Conservation (phyloP, 2,329 filamentous ascomycete genomes). For the Fusarium sp. region DNA sequence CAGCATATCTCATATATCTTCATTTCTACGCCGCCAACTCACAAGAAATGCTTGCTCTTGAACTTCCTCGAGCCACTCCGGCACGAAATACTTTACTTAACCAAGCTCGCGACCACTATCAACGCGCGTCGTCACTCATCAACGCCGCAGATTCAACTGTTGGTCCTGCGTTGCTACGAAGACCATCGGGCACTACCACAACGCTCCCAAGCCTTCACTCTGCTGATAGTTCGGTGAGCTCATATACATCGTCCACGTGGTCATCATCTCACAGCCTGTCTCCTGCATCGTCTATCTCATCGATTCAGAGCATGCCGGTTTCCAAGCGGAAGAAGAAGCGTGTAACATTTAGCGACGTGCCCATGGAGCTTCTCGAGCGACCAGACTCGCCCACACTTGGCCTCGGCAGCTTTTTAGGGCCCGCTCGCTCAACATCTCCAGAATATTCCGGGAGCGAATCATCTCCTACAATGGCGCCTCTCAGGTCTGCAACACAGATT, state of each 20-base stretch:
- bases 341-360: conserved; percentile 55
- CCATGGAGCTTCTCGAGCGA: conserved; percentile 62
- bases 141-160: conserved; percentile 61
- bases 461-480: neutral
- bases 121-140: conserved; percentile 62
- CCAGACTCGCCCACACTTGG: conserved; percentile 73
- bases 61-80: conserved; percentile 60
- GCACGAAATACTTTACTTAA: conserved; percentile 63
- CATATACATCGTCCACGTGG: conserved; percentile 49
- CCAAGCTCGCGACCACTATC: conserved; percentile 67
- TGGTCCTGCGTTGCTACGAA: conserved; percentile 55
- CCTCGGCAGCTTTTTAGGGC: conserved; percentile 59
- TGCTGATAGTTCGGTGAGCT: conserved; percentile 62
- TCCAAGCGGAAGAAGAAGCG: conserved; percentile 57
- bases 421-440: conserved; percentile 46
- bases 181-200: conserved; percentile 56
- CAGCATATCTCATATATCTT: conserved; percentile 69
- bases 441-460: conserved; percentile 37
- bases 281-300: conserved; percentile 56
- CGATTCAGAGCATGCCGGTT: conserved; percentile 52
- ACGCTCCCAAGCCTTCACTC: conserved; percentile 54
- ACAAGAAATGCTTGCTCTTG: conserved; percentile 67
- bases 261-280: conserved; percentile 39
- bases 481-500: conserved; percentile 30
- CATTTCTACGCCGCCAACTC: conserved; percentile 74